Conservation (phyloP, 805 yeast genomes). For the Tetrapisispora iriomotensis region DNA sequence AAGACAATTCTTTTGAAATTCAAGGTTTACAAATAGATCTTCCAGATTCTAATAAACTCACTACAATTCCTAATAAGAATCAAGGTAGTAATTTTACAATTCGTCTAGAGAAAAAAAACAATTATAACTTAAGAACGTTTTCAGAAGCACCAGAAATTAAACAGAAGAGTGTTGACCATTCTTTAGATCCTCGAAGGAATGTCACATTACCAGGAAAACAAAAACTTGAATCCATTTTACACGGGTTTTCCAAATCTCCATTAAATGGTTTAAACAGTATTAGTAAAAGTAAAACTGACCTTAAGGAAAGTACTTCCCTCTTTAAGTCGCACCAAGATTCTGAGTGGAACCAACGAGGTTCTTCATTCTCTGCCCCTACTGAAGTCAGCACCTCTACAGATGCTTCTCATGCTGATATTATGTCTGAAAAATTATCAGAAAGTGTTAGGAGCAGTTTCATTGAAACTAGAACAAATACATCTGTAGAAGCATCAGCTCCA, state of each 20-base stretch:
- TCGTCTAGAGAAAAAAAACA: background rate
- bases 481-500: slow-evolving; percentile 7
- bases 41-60: no score
- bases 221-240: slow-evolving; percentile 12
- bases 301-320: no score
- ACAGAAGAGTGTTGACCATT: slow-evolving; percentile 3
- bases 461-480: background rate
- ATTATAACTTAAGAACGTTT: slow-evolving; percentile 6
- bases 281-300: no score
- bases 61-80: no score
- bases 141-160: slow-evolving; percentile 10
- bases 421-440: background rate
- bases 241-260: background rate
- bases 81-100: no score
- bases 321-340: no score
- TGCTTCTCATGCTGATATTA: background rate
- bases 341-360: background rate
- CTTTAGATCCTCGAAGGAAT: slow-evolving; percentile 27
- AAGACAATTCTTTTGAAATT: no score
- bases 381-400: background rate
- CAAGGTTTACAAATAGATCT: no score
- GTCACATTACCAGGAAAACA: slow-evolving; percentile 20
- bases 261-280: background rate
- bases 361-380: background rate
- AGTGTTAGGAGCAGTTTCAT: background rate